Percentiles rank a stretch among this genome's conserved stretches.
Conservation (phyloP, 1,284 basidiomycete genomes). For the Malassezia slooffiae region DNA sequence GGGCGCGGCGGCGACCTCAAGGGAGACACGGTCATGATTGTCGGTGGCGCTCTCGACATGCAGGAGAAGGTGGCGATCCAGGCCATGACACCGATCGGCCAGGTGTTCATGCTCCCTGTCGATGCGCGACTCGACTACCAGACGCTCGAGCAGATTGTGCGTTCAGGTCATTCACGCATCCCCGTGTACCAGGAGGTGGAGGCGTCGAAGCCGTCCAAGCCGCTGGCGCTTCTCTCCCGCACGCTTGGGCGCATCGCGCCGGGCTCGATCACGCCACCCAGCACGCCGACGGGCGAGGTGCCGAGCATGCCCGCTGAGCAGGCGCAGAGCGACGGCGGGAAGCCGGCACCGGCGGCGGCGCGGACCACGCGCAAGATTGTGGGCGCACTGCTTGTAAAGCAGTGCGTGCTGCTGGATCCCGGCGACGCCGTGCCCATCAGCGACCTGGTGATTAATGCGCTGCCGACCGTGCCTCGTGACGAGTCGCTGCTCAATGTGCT, state of each 20-base stretch:
- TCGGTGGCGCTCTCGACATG: slow-evolving; percentile 62
- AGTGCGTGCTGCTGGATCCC: slow-evolving; percentile 77
- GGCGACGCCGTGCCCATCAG: slow-evolving; percentile 51
- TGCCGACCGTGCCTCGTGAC: slow-evolving; percentile 72
- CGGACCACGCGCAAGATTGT: slow-evolving; percentile 55
- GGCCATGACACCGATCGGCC: slow-evolving; percentile 66
- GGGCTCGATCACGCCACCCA: no score
- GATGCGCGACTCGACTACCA: slow-evolving; percentile 68
- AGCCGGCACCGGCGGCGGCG: slow-evolving; percentile 1
- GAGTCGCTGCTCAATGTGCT: slow-evolving; percentile 75
- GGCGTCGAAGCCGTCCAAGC: slow-evolving; percentile 1
- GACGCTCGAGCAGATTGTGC: slow-evolving; percentile 61
- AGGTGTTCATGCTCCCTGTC: slow-evolving; percentile 65
- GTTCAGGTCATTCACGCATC: slow-evolving; percentile 62
- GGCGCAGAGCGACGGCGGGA: slow-evolving; percentile 4
- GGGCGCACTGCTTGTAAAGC: slow-evolving; percentile 70
- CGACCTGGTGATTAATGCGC: slow-evolving; percentile 55
- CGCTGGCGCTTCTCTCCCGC: background rate
- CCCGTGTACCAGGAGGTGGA: slow-evolving; percentile 51
- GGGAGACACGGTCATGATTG: slow-evolving; percentile 63
- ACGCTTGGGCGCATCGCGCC: no score
- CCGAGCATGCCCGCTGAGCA: no score
- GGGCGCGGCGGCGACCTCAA: slow-evolving; percentile 58
- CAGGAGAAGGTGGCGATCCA: slow-evolving; percentile 61
- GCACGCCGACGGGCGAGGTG: slow-evolving; percentile 51